Percentiles rank a stretch among this genome's conserved stretches.
Conservation (phyloP, 2,329 filamentous ascomycete genomes). For the Mycosphaerella arachidis region DNA sequence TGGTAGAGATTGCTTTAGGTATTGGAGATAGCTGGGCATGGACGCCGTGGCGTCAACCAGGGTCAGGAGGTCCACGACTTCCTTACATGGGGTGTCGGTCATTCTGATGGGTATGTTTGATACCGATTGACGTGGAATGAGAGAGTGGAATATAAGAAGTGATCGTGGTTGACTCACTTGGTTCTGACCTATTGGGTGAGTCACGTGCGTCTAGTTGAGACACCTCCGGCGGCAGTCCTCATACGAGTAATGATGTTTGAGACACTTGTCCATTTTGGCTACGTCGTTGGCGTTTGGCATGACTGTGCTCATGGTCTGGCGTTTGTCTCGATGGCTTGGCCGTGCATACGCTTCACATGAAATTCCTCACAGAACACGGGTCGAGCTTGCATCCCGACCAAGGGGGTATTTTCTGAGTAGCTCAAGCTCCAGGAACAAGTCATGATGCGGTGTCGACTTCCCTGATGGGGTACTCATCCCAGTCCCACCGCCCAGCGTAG, state of each 20-base stretch:
- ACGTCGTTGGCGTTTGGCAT: too few species aligned
- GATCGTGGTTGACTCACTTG: background rate
- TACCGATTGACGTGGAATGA: background rate
- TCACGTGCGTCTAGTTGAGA: background rate
- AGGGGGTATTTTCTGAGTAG: too few species aligned
- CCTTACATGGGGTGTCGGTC: background rate
- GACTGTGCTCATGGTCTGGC: too few species aligned
- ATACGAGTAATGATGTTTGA: too few species aligned
- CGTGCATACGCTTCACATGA: too few species aligned
- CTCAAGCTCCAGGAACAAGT: background rate
- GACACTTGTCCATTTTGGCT: too few species aligned
- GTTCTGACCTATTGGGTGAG: background rate
- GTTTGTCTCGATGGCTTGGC: too few species aligned
- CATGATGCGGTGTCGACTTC: background rate
- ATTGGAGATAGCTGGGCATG: slow-evolving; percentile 8
- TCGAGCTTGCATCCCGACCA: too few species aligned
- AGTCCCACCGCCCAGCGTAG: slow-evolving; percentile 22
- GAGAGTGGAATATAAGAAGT: background rate
- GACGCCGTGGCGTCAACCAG: slow-evolving; percentile 16
- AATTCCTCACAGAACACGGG: too few species aligned
- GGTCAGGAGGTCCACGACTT: slow-evolving; percentile 11
- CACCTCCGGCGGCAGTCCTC: background rate
- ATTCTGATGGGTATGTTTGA: background rate
- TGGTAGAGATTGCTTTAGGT: slow-evolving; percentile 12
- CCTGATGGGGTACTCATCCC: background rate